Percentiles rank a stretch among this genome's conserved stretches.
phyloP scores from a whole-genome alignment of 177 flowering plant genomes.

The Vitis hybrid region DNA sequence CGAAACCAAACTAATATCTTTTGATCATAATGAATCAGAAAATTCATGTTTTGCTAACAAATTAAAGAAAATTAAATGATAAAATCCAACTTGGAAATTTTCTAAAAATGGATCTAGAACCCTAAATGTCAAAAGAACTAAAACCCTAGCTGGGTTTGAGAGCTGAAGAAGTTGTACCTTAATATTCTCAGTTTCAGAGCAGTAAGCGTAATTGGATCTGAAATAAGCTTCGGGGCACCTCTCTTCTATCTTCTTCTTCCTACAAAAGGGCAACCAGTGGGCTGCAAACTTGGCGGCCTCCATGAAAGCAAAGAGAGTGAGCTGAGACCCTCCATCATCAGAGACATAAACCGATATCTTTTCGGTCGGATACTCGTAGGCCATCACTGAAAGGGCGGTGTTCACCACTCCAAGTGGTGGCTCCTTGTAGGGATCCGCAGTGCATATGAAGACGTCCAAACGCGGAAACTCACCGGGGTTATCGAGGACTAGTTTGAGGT shows the following conservation, averaged over 20 bases:
- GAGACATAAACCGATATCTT: slow-evolving; percentile 30
- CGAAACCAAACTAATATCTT: too few relatives aligned
- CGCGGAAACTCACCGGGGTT: slow-evolving; percentile 15
- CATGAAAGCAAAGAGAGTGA: slow-evolving; percentile 56
- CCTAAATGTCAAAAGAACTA: too few relatives aligned
- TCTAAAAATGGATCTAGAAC: too few relatives aligned
- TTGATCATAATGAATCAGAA: too few relatives aligned
- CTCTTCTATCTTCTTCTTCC: slow-evolving; percentile 24
- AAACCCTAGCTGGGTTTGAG: too few relatives aligned
- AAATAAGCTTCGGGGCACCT: slow-evolving; percentile 52
- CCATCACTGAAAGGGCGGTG: slow-evolving; percentile 32
- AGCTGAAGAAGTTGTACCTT: slow-evolving; percentile 31
- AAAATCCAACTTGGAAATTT: too few relatives aligned
- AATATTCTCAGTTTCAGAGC: slow-evolving; percentile 28
- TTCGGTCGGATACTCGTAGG: slow-evolving; percentile 28
- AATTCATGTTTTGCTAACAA: too few relatives aligned
- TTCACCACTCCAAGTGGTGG: slow-evolving; percentile 26
- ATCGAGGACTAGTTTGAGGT: slow-evolving; percentile 27
- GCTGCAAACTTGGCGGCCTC: slow-evolving; percentile 53
- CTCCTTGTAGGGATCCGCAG: slow-evolving; percentile 36
- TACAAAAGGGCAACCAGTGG: slow-evolving; percentile 59
- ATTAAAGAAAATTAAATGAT: too few relatives aligned
- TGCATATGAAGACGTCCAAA: slow-evolving; percentile 33
- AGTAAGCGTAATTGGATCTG: slow-evolving; percentile 14
- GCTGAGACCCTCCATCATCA: slow-evolving; percentile 47